A percentile compares a stretch with the other conserved stretches of the same genome.
These are phyloP conservation scores for Nannizziopsis barbatae DNA, from an alignment of 2,329 filamentous ascomycete genomes.

Conservation along the genomic window DNA sequence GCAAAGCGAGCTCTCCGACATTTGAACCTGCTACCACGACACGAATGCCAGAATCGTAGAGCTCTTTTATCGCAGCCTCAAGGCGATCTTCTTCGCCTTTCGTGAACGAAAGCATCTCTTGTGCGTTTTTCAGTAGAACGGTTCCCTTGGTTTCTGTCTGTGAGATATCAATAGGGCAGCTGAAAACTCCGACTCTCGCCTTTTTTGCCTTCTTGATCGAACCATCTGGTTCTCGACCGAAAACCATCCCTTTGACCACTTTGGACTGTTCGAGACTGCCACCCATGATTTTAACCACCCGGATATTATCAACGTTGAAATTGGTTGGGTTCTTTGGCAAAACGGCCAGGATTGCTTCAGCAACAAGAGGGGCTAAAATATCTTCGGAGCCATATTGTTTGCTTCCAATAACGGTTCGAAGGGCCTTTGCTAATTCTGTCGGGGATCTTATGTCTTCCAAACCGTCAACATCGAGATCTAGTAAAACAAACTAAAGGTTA, in stretches of 20 bases:
- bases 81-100: slow-evolving; percentile 92
- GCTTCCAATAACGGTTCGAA: slow-evolving; percentile 87
- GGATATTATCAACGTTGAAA: slow-evolving; percentile 98
- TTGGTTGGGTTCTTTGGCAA: slow-evolving; percentile 89
- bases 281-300: slow-evolving; percentile 99
- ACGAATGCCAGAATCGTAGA: slow-evolving; percentile 83
- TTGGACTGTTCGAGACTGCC: slow-evolving; percentile 86
- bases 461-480: slow-evolving; percentile 78
- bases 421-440: slow-evolving; percentile 82
- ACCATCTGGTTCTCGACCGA: slow-evolving; percentile 88
- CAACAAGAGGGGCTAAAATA: slow-evolving; percentile 71
- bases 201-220: slow-evolving; percentile 78
- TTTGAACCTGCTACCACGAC: slow-evolving; percentile 86
- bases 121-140: slow-evolving; percentile 87
- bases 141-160: slow-evolving; percentile 99
- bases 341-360: slow-evolving; percentile 72
- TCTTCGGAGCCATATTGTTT: slow-evolving; percentile 95
- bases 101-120: slow-evolving; percentile 98
- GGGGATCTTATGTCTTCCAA: slow-evolving; percentile 72
- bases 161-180: slow-evolving; percentile 86
- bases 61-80: slow-evolving; percentile 83
- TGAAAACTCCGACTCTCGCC: slow-evolving; percentile 94
- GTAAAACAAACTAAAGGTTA: neutral
- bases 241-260: slow-evolving; percentile 97
- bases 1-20: slow-evolving; percentile 89